A percentile compares a stretch with the other conserved stretches of the same genome.
Evolutionary conservation across 208 protist genomes (phyloP).

Genomic region (Wallacemonas rigidus): DNA sequence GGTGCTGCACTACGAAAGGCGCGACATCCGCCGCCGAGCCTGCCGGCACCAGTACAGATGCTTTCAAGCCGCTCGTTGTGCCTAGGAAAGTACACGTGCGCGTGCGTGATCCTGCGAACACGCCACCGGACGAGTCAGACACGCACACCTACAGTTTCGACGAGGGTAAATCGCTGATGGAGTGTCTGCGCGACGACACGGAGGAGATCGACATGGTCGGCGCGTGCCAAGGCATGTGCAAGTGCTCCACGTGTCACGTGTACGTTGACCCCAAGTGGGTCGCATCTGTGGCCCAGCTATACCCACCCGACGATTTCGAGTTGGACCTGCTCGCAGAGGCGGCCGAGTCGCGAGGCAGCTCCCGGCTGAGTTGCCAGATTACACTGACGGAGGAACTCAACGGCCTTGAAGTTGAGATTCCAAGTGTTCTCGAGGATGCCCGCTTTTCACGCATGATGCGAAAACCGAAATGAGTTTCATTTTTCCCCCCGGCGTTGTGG

Average conservation of each 20-base stretch:
- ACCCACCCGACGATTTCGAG: constrained; percentile 66
- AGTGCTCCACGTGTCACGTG: constrained; percentile 7
- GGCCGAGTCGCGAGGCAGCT: constrained; percentile 31
- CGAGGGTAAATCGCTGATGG: constrained; percentile 82
- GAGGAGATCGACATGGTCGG: background rate
- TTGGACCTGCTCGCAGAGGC: constrained; percentile 57
- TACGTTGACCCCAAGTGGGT: constrained; percentile 4
- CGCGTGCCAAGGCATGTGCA: background rate
- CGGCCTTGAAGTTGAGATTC: constrained; percentile 29
- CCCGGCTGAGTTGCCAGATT: constrained; percentile 68
- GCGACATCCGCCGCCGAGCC: no score
- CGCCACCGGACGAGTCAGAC: background rate
- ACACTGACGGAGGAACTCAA: constrained; percentile 37
- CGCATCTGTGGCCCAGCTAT: constrained; percentile 65
- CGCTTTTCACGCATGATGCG: constrained; percentile 18
- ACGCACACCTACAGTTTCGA: background rate
- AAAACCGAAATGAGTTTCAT: background rate
- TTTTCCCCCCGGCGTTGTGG: no score
- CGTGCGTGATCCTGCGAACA: background rate
- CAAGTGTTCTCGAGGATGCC: background rate
- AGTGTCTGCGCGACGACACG: constrained; percentile 72
- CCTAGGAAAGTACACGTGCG: background rate
- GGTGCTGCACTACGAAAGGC: no score
- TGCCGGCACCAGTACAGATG: background rate
- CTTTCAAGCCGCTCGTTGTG: background rate